Evolutionary conservation across 2,329 filamentous ascomycete genomes (phyloP).

Genomic region (Pseudonectria foliicola): DNA sequence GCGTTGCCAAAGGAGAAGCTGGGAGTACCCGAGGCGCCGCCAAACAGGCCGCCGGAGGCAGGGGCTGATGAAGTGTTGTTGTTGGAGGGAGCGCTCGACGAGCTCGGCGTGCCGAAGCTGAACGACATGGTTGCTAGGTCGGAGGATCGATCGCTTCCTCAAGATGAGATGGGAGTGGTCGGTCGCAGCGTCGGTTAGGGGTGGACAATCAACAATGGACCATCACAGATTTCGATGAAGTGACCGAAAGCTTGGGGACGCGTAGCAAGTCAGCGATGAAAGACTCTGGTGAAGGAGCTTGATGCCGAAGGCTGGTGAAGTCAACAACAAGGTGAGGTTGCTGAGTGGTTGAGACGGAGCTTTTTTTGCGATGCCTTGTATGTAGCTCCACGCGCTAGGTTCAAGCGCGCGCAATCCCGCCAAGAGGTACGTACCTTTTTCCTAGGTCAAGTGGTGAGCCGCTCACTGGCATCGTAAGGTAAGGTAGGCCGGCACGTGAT

Average conservation of each 20-base stretch:
- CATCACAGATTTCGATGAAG: not conserved
- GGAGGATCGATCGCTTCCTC: slow-evolving; percentile 14
- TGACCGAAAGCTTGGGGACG: no score
- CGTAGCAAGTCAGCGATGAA: no score
- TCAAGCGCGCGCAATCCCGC: slow-evolving; percentile 7
- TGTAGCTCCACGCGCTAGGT: slow-evolving; percentile 11
- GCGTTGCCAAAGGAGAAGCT: slow-evolving; percentile 36
- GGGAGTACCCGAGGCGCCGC: slow-evolving; percentile 24
- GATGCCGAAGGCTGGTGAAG: slow-evolving; percentile 11
- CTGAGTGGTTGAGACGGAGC: slow-evolving; percentile 15
- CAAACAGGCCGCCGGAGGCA: slow-evolving; percentile 29
- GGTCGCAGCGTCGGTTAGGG: slow-evolving; percentile 5
- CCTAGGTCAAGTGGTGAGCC: no score
- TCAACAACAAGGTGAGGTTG: slow-evolving; percentile 16
- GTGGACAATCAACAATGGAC: not conserved
- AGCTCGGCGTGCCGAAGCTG: slow-evolving; percentile 29
- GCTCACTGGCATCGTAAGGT: slow-evolving; percentile 5
- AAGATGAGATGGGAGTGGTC: slow-evolving; percentile 8
- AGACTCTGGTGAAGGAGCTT: slow-evolving; percentile 1
- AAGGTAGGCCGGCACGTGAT: slow-evolving; percentile 18
- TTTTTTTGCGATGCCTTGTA: slow-evolving; percentile 20
- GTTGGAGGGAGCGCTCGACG: slow-evolving; percentile 25
- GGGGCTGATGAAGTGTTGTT: slow-evolving; percentile 28
- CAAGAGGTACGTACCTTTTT: slow-evolving; percentile 7
- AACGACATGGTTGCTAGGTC: slow-evolving; percentile 28